Evolutionary conservation across 345 rosid species (phyloP).

Genomic region (Ceriops tagal): DNA sequence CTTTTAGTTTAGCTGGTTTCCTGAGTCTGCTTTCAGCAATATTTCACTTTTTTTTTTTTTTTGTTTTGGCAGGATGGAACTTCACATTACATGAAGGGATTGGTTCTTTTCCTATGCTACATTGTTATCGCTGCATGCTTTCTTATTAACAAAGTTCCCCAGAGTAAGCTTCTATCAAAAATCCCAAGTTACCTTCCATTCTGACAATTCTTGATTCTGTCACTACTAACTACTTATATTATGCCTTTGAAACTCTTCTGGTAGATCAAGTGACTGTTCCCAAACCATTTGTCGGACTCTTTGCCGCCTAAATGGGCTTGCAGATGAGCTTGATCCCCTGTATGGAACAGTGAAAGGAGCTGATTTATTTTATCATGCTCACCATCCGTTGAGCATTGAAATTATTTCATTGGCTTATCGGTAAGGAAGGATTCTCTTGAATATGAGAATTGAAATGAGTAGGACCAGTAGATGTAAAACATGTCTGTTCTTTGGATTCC

Average conservation of each 20-base stretch:
- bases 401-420: constrained; percentile 2
- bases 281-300: constrained; percentile 22
- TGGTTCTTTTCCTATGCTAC: constrained; percentile 72
- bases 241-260: background rate
- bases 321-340: background rate
- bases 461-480: background rate
- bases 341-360: background rate
- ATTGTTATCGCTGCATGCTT: constrained; percentile 74
- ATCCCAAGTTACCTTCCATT: background rate
- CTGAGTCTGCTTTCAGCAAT: background rate
- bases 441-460: background rate
- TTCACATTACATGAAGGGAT: constrained; percentile 86
- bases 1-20: background rate
- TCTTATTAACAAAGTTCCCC: constrained; percentile 53
- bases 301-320: constrained; percentile 22
- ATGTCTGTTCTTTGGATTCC: too few species aligned
- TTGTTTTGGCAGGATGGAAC: constrained; percentile 64
- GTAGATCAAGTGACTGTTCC: constrained; percentile 16
- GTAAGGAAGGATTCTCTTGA: background rate
- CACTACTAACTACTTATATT: background rate
- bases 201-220: background rate
- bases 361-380: too few species aligned
- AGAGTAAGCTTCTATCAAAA: constrained; percentile 34
- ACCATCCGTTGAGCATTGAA: background rate
- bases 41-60: constrained; percentile 1